These are phyloP conservation scores for Rhododendron williamsianum DNA, from an alignment of 148 eudicot species.

Conservation along the genomic window DNA sequence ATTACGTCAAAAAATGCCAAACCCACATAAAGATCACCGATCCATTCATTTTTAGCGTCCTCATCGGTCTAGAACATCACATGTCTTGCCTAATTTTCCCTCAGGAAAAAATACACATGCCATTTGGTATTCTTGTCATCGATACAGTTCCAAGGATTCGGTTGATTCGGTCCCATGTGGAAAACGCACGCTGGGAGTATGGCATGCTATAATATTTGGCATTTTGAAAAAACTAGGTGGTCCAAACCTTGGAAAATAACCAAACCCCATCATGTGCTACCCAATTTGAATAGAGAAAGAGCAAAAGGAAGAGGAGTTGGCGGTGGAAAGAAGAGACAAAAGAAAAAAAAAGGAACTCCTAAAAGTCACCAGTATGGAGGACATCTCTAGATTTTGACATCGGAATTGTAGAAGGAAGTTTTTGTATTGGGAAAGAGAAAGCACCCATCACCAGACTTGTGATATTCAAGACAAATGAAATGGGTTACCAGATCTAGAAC, in stretches of 20 bases:
- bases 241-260: background rate
- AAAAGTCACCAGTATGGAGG: constrained; percentile 1
- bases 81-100: background rate
- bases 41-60: background rate
- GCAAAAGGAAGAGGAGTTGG: background rate
- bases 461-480: background rate
- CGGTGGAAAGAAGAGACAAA: background rate
- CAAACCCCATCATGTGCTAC: constrained; percentile 6
- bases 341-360: background rate
- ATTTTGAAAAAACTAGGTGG: background rate
- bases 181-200: background rate
- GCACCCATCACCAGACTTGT: constrained; percentile 16
- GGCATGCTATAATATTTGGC: background rate
- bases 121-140: background rate
- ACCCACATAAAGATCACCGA: background rate
- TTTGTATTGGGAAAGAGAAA: constrained; percentile 11
- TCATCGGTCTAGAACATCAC: background rate
- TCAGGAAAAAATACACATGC: background rate
- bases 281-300: background rate
- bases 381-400: constrained; percentile 4
- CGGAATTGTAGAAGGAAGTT: background rate
- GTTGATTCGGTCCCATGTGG: background rate
- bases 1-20: background rate
- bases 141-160: background rate
- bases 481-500: background rate